phyloP scores from a whole-genome alignment of 129 eudicot genomes.

The Scalesia atractyloides region DNA sequence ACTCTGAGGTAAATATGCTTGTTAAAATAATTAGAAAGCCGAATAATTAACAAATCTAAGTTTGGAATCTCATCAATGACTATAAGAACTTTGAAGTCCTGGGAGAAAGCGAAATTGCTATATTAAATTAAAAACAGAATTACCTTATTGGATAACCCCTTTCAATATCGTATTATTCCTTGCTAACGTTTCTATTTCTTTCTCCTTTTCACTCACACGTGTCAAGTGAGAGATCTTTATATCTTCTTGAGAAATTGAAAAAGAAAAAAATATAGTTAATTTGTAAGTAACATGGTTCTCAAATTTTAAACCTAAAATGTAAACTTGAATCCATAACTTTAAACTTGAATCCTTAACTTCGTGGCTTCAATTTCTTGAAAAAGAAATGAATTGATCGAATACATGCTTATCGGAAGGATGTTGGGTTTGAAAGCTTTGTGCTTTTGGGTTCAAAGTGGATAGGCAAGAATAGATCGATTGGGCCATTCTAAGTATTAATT shows the following conservation, averaged over 20 bases:
- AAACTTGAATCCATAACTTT: not conserved
- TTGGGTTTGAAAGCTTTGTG: too few relatives aligned
- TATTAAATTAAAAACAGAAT: not conserved
- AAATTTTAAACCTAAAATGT: slow-evolving; percentile 7
- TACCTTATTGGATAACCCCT: slow-evolving; percentile 89
- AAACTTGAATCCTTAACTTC: not conserved
- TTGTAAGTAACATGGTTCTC: not conserved
- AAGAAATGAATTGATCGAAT: too few relatives aligned
- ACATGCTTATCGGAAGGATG: too few relatives aligned
- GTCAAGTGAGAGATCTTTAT: slow-evolving; percentile 84
- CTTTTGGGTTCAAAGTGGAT: too few relatives aligned
- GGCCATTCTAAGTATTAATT: too few relatives aligned
- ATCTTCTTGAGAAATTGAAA: slow-evolving; percentile 63
- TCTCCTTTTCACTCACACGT: slow-evolving; percentile 92
- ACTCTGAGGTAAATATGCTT: too few relatives aligned
- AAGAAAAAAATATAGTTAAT: slow-evolving; percentile 1
- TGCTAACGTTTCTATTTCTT: slow-evolving; percentile 83
- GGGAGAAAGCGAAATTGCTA: not conserved
- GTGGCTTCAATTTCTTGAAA: not conserved
- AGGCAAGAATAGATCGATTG: too few relatives aligned
- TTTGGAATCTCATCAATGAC: too few relatives aligned
- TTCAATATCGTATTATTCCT: slow-evolving; percentile 77
- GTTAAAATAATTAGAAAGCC: too few relatives aligned
- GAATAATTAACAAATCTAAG: too few relatives aligned
- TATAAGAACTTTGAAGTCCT: not conserved